A percentile compares a stretch with the other conserved stretches of the same genome.
Evolutionary conservation across 83 land plant genomes (phyloP).

Genomic region (Thuja plicata): DNA sequence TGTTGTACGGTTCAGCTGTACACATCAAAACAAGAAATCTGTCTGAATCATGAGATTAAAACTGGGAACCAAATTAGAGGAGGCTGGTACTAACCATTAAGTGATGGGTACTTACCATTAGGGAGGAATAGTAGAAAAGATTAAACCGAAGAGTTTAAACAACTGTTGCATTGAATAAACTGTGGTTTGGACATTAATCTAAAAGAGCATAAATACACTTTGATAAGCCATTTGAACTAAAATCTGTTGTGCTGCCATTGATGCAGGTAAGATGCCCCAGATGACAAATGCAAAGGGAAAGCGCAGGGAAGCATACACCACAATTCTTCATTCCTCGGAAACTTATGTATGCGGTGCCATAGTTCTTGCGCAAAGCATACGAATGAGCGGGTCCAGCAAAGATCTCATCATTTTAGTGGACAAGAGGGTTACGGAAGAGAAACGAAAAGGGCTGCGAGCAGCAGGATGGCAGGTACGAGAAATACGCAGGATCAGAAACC

Average conservation of each 20-base stretch:
- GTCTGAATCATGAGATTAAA: too few species aligned
- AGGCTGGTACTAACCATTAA: too few species aligned
- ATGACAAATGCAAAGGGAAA: not conserved
- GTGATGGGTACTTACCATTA: too few species aligned
- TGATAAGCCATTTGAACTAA: not conserved
- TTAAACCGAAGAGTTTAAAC: too few species aligned
- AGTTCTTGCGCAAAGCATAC: slow-evolving; percentile 80
- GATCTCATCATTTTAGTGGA: slow-evolving; percentile 81
- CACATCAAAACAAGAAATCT: too few species aligned
- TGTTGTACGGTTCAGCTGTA: too few species aligned
- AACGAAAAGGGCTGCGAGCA: slow-evolving; percentile 63
- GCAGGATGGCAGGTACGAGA: slow-evolving; percentile 81
- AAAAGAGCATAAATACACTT: too few species aligned
- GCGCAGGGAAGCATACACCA: slow-evolving; percentile 68
- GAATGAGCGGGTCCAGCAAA: slow-evolving; percentile 63
- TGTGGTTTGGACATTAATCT: too few species aligned
- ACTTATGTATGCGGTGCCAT: slow-evolving; percentile 85
- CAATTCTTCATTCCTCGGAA: slow-evolving; percentile 76
- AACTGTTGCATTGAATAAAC: too few species aligned
- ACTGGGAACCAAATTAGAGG: too few species aligned
- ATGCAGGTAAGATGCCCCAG: not conserved
- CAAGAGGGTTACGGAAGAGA: slow-evolving; percentile 40
- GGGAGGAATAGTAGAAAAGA: too few species aligned
- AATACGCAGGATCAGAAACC: slow-evolving; percentile 82
- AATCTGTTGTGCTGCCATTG: not conserved